Evolutionary conservation across 768 basidiomycete species (phyloP), one percentile per base, ranked within the genome.

Genomic region (Termitomyces sp.): DNA sequence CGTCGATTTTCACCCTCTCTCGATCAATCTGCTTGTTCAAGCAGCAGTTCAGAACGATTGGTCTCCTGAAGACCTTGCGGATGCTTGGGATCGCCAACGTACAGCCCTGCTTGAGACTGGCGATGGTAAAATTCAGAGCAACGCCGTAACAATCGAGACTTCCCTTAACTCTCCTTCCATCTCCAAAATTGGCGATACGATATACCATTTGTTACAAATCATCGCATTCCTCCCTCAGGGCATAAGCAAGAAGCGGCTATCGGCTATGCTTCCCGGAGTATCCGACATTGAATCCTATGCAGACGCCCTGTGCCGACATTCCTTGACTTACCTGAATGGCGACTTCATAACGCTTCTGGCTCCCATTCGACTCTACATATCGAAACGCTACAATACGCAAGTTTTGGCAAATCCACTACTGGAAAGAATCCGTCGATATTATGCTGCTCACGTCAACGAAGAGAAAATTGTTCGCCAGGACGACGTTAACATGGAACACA

Each of bases 1-100:
- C 10, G 9, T 60, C 6, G 60, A 57, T 43, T 57, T 57, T 18
- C 60, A 60, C n/a, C 60, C 60, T 11, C 56, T 60, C 18, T 60
- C 60, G 1, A 55, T 60, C n/a, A 57, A 60, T 32, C 42, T 60
- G 1, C 53, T 60, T 15, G 60, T 56, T 12, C 60, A 57, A 31
- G 60, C 25, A 9, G 60, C 56, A 0, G 41, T 52, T 9, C 60
- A 60, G n/a, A 60, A 60, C 36, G 36, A 57, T 3, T 60, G 56
- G 60, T 49, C 60, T 15, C 22, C 45, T 3, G 27, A 53, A 25
- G 41, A 57, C 10, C 38, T 57, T 6, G 32, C 54, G 18, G 40
- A 22, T 20, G 50, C 60, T 13, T 60, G 60, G 41, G 22, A 25
- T 25, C 41, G 23, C 7, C 41, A 25, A 15, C 23, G 41, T 50